phyloP scores from a whole-genome alignment of 805 yeast species.

The Ogataea minuta region DNA sequence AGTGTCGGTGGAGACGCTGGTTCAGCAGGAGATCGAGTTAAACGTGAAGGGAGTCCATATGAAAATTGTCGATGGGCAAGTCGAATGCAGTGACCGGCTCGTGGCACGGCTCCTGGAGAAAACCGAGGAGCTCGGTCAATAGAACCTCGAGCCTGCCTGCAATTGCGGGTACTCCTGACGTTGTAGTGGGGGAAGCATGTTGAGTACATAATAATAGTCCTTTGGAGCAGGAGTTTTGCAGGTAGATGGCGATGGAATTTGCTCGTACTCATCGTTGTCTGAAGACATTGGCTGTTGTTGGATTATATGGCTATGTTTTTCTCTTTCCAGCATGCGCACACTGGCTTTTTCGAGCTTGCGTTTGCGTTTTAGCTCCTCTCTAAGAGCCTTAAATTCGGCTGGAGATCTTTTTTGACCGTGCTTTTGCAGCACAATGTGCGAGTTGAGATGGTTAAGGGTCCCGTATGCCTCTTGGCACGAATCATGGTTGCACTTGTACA shows the following conservation, averaged over 20 bases:
- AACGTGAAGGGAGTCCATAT: slow-evolving; percentile 12
- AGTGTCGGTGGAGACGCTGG: slow-evolving; percentile 26
- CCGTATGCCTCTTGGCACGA: slow-evolving; percentile 56
- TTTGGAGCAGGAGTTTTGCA: slow-evolving; percentile 6
- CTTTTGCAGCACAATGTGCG: slow-evolving; percentile 50
- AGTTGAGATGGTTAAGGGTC: slow-evolving; percentile 57
- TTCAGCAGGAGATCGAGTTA: slow-evolving; percentile 44
- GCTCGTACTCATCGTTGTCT: slow-evolving; percentile 7
- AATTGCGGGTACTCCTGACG: slow-evolving; percentile 10
- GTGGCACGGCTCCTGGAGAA: slow-evolving; percentile 13
- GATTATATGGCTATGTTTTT: slow-evolving; percentile 5
- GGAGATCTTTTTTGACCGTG: slow-evolving; percentile 57
- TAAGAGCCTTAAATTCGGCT: slow-evolving; percentile 50
- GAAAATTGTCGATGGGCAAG: slow-evolving; percentile 17
- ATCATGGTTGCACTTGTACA: slow-evolving; percentile 47
- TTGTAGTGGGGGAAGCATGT: slow-evolving; percentile 16
- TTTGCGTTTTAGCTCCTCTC: slow-evolving; percentile 40
- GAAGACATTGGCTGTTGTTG: slow-evolving; percentile 4
- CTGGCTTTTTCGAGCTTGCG: slow-evolving; percentile 23
- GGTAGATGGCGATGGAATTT: neutral
- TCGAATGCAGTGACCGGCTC: slow-evolving; percentile 8
- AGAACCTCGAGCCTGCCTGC: slow-evolving; percentile 5
- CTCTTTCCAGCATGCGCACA: slow-evolving; percentile 16
- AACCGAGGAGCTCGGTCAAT: slow-evolving; percentile 19
- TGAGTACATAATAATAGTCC: slow-evolving; percentile 13